A percentile compares a stretch with the other conserved stretches of the same genome.
Evolutionary conservation across 352 stramenopile species (phyloP).

Genomic region (Phytopythium vexans): DNA sequence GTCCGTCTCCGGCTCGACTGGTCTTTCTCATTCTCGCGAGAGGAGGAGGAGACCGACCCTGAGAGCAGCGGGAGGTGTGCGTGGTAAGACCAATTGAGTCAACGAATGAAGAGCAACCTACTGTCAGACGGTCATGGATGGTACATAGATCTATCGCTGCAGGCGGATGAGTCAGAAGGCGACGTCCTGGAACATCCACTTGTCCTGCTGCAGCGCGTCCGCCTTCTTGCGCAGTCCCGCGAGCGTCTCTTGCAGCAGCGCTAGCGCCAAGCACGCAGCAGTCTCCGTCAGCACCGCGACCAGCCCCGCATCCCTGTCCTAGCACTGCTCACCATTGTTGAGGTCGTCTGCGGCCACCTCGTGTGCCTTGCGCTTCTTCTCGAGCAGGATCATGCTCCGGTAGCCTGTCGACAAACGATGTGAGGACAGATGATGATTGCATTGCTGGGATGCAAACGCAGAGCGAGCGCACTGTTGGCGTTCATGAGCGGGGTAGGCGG

Average conservation of each 20-base stretch:
- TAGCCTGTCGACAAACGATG: constrained; percentile 14
- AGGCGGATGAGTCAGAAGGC: too few species aligned
- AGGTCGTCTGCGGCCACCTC: constrained; percentile 39
- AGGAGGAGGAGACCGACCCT: too few species aligned
- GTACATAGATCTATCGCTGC: too few species aligned
- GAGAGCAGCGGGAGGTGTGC: not conserved
- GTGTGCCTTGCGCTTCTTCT: constrained; percentile 52
- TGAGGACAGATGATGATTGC: constrained; percentile 8
- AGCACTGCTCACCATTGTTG: constrained; percentile 30
- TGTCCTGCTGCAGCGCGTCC: constrained; percentile 57
- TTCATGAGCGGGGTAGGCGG: too few species aligned
- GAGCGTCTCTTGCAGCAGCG: constrained; percentile 55
- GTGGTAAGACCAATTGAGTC: too few species aligned
- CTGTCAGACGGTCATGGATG: too few species aligned
- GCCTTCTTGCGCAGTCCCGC: constrained; percentile 46
- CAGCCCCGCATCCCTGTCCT: constrained; percentile 2
- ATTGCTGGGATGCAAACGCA: too few species aligned
- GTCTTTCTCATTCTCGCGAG: too few species aligned
- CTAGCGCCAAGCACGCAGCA: constrained; percentile 14
- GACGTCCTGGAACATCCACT: constrained; percentile 76
- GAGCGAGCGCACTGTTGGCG: too few species aligned
- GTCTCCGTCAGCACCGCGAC: not conserved
- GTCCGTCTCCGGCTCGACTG: too few species aligned
- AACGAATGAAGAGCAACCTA: too few species aligned
- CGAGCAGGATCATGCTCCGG: constrained; percentile 43